A percentile compares a stretch with the other conserved stretches of the same genome.
These are phyloP conservation scores for Vigna radiata DNA, from an alignment of 306 rosid species.

Conservation along the genomic window DNA sequence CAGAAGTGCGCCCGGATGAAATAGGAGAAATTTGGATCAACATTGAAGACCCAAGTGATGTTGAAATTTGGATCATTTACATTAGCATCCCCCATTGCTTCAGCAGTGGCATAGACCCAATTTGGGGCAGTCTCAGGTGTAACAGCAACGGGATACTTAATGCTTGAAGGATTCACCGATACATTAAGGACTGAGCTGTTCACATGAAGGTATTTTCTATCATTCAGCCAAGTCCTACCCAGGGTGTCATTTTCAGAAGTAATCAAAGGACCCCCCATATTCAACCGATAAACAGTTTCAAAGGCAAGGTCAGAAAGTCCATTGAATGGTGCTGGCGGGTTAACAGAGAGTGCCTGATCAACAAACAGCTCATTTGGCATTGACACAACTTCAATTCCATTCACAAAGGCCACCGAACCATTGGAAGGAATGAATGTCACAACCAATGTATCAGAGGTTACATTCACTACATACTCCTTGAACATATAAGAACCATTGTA, in stretches of 20 bases:
- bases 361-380: conserved; percentile 67
- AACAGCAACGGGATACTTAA: conserved; percentile 59
- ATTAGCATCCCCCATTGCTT: conserved; percentile 69
- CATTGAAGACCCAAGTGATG: conserved; percentile 80
- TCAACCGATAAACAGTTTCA: conserved; percentile 81
- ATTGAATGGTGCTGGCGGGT: conserved; percentile 61
- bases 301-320: conserved; percentile 68
- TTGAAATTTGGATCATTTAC: conserved; percentile 71
- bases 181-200: conserved; percentile 71
- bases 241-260: conserved; percentile 78
- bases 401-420: conserved; percentile 75
- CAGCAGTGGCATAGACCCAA: conserved; percentile 87
- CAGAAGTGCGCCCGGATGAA: conserved; percentile 77
- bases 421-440: conserved; percentile 72
- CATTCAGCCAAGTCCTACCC: conserved; percentile 86
- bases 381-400: conserved; percentile 87
- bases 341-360: conserved; percentile 70
- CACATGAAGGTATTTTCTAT: conserved; percentile 72
- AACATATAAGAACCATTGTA: conserved; percentile 66
- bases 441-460: conserved; percentile 65
- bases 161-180: conserved; percentile 58
- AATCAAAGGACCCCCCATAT: conserved; percentile 84
- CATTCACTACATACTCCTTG: conserved; percentile 81
- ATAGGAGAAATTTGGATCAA: conserved; percentile 67
- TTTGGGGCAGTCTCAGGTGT: conserved; percentile 82